phyloP scores from a whole-genome alignment of 148 eudicot genomes.

The Euryodendron excelsum region DNA sequence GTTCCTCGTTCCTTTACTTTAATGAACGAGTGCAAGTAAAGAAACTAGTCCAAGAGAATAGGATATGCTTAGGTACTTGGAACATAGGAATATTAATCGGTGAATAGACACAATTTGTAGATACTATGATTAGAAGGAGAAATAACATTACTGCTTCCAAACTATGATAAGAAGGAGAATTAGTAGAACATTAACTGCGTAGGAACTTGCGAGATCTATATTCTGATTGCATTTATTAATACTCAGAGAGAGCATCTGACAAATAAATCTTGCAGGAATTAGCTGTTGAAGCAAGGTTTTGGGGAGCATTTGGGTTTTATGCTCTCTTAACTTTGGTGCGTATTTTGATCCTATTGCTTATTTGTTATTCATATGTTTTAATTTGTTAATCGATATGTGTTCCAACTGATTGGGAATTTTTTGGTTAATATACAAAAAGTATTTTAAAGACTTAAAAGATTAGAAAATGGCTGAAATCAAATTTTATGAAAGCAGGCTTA shows the following conservation, averaged over 20 bases:
- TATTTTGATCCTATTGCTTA: background rate
- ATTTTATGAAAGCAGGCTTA: conserved; percentile 57
- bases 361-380: background rate
- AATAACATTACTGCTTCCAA: no score
- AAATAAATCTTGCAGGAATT: conserved; percentile 48
- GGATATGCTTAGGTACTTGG: no score
- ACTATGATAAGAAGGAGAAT: no score
- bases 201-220: background rate
- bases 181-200: no score
- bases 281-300: conserved; percentile 66
- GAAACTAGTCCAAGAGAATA: no score
- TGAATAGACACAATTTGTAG: no score
- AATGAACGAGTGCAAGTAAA: no score
- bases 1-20: no score
- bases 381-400: background rate
- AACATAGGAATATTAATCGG: no score
- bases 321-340: conserved; percentile 71
- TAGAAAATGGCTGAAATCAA: conserved; percentile 12
- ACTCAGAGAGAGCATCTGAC: conserved; percentile 1
- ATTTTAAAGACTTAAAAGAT: background rate
- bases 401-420: background rate
- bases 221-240: background rate
- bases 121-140: no score
- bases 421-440: background rate
- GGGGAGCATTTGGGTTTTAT: conserved; percentile 95